Percentiles rank a stretch among this genome's conserved stretches.
phyloP scores from a whole-genome alignment of 2,329 filamentous ascomycete genomes.

The Claviceps quebecensis region DNA sequence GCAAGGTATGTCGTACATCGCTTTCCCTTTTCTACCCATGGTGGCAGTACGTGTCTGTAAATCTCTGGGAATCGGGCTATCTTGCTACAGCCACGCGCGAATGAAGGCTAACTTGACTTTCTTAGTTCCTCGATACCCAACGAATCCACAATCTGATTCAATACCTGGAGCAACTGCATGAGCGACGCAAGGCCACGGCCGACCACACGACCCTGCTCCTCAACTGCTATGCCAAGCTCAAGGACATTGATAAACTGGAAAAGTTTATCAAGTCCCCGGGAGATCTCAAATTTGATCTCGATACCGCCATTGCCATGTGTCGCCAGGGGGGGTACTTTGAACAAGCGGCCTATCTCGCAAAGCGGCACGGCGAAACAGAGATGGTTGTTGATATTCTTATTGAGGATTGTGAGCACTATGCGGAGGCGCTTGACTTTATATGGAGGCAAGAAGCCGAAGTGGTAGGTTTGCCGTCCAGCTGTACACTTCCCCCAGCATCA shows the following conservation, averaged over 20 bases:
- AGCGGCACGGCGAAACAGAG: constrained; percentile 86
- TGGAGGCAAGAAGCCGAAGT: constrained; percentile 70
- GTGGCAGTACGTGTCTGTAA: too few relatives aligned
- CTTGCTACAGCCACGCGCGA: neutral
- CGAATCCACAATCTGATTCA: constrained; percentile 94
- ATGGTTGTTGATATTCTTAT: constrained; percentile 91
- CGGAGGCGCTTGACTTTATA: constrained; percentile 80
- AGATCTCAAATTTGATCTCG: constrained; percentile 89
- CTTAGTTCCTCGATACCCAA: constrained; percentile 84
- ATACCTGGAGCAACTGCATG: constrained; percentile 90
- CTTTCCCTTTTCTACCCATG: neutral
- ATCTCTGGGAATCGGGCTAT: too few relatives aligned
- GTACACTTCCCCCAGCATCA: too few relatives aligned
- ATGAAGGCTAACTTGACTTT: constrained; percentile 14
- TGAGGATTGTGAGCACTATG: constrained; percentile 84
- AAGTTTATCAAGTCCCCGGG: constrained; percentile 92
- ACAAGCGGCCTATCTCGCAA: constrained; percentile 88
- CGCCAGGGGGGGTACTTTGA: constrained; percentile 93
- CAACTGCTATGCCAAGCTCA: constrained; percentile 96
- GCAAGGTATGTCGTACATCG: constrained; percentile 48
- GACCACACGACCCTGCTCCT: constrained; percentile 90
- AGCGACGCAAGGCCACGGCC: constrained; percentile 81
- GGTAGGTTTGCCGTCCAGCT: constrained; percentile 32
- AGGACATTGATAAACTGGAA: constrained; percentile 92
- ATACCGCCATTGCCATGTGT: constrained; percentile 96